These are phyloP conservation scores for Davidsoniella australis DNA, from an alignment of 2,329 filamentous ascomycete genomes.

Conservation along the genomic window DNA sequence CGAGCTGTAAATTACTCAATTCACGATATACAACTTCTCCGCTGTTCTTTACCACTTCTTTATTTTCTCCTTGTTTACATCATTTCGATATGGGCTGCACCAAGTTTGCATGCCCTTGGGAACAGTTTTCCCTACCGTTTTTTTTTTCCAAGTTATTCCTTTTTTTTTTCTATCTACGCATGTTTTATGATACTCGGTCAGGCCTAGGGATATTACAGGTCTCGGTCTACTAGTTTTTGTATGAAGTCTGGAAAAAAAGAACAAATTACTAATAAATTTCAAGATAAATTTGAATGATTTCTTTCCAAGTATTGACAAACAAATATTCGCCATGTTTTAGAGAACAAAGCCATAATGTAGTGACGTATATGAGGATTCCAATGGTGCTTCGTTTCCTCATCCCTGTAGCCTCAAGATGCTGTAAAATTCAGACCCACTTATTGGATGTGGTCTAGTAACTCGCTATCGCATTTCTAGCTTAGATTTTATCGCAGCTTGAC, in stretches of 20 bases:
- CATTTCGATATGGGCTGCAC: not conserved
- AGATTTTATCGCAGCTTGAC: too few species aligned
- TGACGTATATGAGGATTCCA: too few species aligned
- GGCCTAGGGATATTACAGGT: slow-evolving; percentile 6
- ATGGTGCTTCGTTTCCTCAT: too few species aligned
- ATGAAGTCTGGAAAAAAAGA: slow-evolving; percentile 10
- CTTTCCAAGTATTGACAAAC: not conserved
- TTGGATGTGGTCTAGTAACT: too few species aligned
- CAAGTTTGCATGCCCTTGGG: not conserved
- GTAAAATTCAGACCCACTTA: too few species aligned
- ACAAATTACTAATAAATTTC: not conserved
- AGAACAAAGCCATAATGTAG: too few species aligned
- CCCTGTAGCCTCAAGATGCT: too few species aligned
- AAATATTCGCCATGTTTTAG: too few species aligned
- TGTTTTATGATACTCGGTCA: slow-evolving; percentile 8
- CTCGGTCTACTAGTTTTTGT: slow-evolving; percentile 9
- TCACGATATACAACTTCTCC: not conserved
- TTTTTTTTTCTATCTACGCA: slow-evolving; percentile 3
- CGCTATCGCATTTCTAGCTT: too few species aligned
- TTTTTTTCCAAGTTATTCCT: slow-evolving; percentile 6
- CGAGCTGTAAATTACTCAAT: slow-evolving; percentile 47
- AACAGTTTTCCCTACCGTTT: not conserved
- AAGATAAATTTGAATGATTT: slow-evolving; percentile 3
- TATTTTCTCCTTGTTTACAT: not conserved
- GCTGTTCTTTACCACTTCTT: not conserved